Evolutionary conservation across 106 monocot species (phyloP).

Genomic region (Acorus gramineus): DNA sequence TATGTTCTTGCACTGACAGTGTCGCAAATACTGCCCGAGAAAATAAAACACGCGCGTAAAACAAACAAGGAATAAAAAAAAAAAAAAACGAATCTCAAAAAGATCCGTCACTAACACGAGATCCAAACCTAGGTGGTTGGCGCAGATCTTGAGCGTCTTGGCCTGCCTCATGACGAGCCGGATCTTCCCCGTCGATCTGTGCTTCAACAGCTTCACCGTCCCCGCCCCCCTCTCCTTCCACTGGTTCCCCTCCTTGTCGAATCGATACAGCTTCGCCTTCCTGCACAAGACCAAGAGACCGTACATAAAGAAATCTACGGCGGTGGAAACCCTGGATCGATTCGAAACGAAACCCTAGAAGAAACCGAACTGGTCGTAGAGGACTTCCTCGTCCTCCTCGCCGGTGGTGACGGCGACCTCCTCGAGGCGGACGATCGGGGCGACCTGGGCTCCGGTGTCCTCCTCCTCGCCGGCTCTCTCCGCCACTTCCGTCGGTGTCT

Average conservation of each 20-base stretch:
- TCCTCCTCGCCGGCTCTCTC: conserved; percentile 47
- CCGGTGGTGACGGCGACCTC: conserved; percentile 88
- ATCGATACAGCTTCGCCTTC: conserved; percentile 91
- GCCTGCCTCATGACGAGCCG: conserved; percentile 87
- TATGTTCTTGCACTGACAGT: conserved; percentile 78
- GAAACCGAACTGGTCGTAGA: conserved; percentile 48
- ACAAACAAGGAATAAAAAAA: background rate
- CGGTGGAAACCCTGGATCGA: conserved; percentile 1
- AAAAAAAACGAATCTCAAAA: background rate
- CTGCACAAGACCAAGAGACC: conserved; percentile 13
- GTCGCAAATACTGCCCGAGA: conserved; percentile 37
- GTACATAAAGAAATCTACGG: no score
- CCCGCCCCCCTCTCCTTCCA: conserved; percentile 96
- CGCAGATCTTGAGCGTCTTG: conserved; percentile 98
- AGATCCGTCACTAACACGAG: background rate
- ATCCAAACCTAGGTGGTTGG: conserved; percentile 64
- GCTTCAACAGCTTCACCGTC: conserved; percentile 76
- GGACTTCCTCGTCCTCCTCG: conserved; percentile 76
- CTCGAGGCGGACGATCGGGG: conserved; percentile 78
- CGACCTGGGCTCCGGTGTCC: conserved; percentile 79
- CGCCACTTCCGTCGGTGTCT: conserved; percentile 30
- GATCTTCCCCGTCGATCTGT: conserved; percentile 69
- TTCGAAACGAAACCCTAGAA: background rate
- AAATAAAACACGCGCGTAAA: conserved; percentile 1
- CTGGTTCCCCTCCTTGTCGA: conserved; percentile 86